Conservation (phyloP, 176 grass and related monocot genomes). For the Bromus sterilis region DNA sequence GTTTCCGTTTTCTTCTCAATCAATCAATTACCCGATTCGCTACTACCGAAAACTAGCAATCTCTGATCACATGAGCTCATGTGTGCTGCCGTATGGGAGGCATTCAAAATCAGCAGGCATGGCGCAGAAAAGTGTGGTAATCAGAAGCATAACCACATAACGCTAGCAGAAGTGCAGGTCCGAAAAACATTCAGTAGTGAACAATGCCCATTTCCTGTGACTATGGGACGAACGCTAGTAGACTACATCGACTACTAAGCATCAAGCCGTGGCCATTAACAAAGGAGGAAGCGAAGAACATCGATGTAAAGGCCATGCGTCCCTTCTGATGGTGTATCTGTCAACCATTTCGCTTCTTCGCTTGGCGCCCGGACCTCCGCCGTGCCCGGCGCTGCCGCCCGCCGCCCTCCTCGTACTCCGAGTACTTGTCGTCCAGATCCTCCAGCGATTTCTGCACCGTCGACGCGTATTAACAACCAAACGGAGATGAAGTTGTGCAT, state of each 20-base stretch:
- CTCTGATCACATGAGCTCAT: not conserved
- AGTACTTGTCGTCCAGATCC: conserved; percentile 59
- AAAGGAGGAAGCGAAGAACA: not conserved
- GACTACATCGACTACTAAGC: not conserved
- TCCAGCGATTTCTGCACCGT: conserved; percentile 65
- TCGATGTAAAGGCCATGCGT: not conserved
- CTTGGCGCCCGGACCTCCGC: conserved; percentile 54
- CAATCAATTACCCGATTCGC: not conserved
- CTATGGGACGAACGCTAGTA: not conserved
- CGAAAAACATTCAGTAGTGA: not conserved
- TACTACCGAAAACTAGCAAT: not conserved
- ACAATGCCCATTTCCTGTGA: not conserved
- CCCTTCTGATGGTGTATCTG: not conserved
- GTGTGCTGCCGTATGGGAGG: too few relatives aligned
- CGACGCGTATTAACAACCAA: not conserved
- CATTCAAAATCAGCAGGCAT: not conserved
- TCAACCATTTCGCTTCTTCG: conserved; percentile 36
- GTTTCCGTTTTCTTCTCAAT: too few relatives aligned
- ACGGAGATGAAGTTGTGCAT: not conserved
- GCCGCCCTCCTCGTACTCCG: conserved; percentile 24
- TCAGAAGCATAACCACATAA: not conserved
- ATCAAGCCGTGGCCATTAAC: not conserved
- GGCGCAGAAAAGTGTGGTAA: not conserved
- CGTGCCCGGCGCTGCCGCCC: conserved; percentile 53
- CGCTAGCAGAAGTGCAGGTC: not conserved